Percentiles rank a stretch among this genome's conserved stretches.
phyloP scores from a whole-genome alignment of 768 basidiomycete genomes.

The Termitomyces heimii region DNA sequence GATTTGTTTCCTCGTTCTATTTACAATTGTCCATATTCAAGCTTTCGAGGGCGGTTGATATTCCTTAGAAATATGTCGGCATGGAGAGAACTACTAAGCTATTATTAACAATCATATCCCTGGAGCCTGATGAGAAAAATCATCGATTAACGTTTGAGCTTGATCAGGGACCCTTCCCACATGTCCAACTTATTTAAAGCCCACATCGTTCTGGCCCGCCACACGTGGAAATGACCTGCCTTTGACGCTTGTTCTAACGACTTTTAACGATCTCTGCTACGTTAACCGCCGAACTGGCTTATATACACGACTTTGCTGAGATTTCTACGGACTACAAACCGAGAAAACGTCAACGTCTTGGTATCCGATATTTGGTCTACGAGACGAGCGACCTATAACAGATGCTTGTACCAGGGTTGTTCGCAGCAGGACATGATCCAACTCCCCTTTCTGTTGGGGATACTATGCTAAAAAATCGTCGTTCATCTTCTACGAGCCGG shows the following conservation, averaged over 20 bases:
- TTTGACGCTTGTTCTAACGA: conserved; percentile 7
- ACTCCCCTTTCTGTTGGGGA: conserved; percentile 15
- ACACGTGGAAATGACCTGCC: conserved; percentile 5
- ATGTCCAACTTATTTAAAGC: not conserved
- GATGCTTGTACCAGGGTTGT: conserved; percentile 14
- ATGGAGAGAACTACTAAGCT: not conserved
- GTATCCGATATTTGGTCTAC: not conserved
- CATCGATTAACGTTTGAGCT: not conserved
- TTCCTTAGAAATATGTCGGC: not conserved
- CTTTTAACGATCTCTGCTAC: conserved; percentile 5
- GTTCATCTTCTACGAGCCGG: conserved; percentile 25
- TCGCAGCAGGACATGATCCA: conserved; percentile 15
- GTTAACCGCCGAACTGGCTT: conserved; percentile 8
- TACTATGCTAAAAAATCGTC: conserved; percentile 20
- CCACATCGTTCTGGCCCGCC: not conserved
- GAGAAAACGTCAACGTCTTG: conserved; percentile 3
- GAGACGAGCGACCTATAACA: not conserved
- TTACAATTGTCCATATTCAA: not conserved
- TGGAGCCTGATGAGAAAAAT: not conserved
- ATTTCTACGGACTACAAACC: not conserved
- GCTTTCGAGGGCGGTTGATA: not conserved
- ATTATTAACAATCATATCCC: not conserved
- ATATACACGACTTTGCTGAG: conserved; percentile 15
- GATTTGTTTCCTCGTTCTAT: too few species aligned
- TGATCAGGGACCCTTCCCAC: not conserved